phyloP scores from a whole-genome alignment of 495 filamentous ascomycete species.

The Penicillium alfredii region DNA sequence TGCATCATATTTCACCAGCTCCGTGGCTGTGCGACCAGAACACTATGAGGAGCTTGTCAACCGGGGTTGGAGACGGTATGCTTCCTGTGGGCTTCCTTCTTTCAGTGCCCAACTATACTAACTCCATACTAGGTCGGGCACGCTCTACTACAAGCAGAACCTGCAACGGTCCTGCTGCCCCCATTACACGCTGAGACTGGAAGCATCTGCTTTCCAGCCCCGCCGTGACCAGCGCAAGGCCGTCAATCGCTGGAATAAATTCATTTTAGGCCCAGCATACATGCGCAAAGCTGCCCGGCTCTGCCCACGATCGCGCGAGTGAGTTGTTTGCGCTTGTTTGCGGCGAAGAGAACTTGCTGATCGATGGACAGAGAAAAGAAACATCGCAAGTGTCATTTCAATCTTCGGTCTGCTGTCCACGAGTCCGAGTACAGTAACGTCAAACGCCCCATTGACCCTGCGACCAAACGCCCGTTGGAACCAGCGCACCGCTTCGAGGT shows the following conservation, averaged over 20 bases:
- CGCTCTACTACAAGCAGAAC: conserved; percentile 91
- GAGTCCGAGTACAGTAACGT: conserved; percentile 57
- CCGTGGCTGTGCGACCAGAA: conserved; percentile 57
- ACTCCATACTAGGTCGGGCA: conserved; percentile 63
- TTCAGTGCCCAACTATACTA: conserved; percentile 8
- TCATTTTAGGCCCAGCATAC: conserved; percentile 75
- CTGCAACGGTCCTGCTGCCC: conserved; percentile 79
- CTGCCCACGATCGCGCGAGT: conserved; percentile 68
- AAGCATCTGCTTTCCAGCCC: conserved; percentile 63
- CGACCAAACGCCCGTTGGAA: conserved; percentile 51
- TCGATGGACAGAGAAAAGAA: conserved; percentile 55
- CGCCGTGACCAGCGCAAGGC: conserved; percentile 79
- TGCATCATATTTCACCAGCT: conserved; percentile 73
- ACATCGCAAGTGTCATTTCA: conserved; percentile 65
- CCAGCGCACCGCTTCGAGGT: conserved; percentile 78
- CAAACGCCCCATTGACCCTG: conserved; percentile 45
- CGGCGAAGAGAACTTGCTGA: conserved; percentile 8
- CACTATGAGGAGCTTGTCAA: conserved; percentile 81
- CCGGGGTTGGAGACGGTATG: conserved; percentile 82
- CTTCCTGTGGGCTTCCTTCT: background rate
- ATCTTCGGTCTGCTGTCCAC: conserved; percentile 67
- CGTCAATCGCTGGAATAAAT: conserved; percentile 84
- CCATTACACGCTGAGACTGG: conserved; percentile 88
- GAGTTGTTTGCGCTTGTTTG: conserved; percentile 29
- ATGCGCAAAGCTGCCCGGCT: conserved; percentile 63